These are phyloP conservation scores for Biscutella laevigata DNA, from an alignment of 441 rosid species.

Conservation along the genomic window DNA sequence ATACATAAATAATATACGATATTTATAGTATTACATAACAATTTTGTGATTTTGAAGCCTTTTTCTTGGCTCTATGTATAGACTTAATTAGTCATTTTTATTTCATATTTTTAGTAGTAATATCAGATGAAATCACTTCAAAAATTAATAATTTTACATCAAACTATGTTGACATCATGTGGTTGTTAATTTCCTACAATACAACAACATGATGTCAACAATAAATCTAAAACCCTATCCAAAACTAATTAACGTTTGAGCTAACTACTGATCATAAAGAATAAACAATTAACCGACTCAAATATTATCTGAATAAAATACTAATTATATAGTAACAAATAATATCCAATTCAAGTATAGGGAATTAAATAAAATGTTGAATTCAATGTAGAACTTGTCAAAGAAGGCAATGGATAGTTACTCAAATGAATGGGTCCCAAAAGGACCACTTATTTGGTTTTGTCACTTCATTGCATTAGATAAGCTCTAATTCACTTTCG, in stretches of 20 bases:
- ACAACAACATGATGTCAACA: neutral
- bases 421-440: conserved; percentile 12
- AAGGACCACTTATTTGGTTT: conserved; percentile 22
- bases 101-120: neutral
- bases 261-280: neutral
- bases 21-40: too few species aligned
- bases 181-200: neutral
- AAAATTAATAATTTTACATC: conserved; percentile 15
- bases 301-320: neutral
- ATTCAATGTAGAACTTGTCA: conserved; percentile 24
- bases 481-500: conserved; percentile 25
- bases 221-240: neutral
- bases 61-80: too few species aligned
- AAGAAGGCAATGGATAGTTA: conserved; percentile 15
- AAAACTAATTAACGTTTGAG: neutral
- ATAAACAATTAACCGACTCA: neutral
- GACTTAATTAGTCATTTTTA: neutral
- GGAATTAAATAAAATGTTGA: too few species aligned
- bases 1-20: too few species aligned
- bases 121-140: neutral
- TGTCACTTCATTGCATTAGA: conserved; percentile 21
- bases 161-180: neutral
- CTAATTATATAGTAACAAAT: neutral
- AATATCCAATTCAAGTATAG: neutral
- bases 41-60: too few species aligned